Evolutionary conservation across 257 asterid species (phyloP).

Genomic region (Thymus quinquecostatus): DNA sequence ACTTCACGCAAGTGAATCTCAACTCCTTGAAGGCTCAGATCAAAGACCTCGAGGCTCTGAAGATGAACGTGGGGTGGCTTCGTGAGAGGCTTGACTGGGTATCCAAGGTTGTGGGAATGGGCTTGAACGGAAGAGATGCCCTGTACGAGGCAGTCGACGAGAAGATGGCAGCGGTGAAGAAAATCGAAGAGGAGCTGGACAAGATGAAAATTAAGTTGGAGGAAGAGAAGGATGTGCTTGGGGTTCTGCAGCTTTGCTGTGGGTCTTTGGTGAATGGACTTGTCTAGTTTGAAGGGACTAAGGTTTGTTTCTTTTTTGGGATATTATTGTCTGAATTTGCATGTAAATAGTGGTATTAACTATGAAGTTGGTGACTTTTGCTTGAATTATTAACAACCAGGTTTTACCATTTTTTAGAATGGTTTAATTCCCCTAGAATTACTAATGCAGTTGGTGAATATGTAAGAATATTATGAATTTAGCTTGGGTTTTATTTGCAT

Average conservation of each 20-base stretch:
- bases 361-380: too few species aligned
- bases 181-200: background rate
- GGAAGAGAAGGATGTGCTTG: constrained; percentile 13
- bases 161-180: background rate
- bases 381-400: too few species aligned
- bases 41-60: constrained; percentile 18
- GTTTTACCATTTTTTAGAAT: too few species aligned
- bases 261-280: constrained; percentile 27
- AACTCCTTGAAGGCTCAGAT: background rate
- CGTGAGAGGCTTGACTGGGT: background rate
- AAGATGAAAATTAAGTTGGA: constrained; percentile 10
- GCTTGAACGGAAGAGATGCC: background rate
- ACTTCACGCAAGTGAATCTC: background rate
- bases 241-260: background rate
- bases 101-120: constrained; percentile 7
- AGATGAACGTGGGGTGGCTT: constrained; percentile 19
- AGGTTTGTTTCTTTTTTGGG: background rate
- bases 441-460: too few species aligned
- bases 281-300: background rate
- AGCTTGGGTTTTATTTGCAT: too few species aligned
- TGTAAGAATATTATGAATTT: too few species aligned
- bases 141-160: background rate
- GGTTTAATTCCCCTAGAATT: too few species aligned
- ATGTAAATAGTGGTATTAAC: too few species aligned
- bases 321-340: background rate